Percentiles rank a stretch among this genome's conserved stretches.
phyloP scores from a whole-genome alignment of 306 rosid species.

The Trifolium subterraneum region DNA sequence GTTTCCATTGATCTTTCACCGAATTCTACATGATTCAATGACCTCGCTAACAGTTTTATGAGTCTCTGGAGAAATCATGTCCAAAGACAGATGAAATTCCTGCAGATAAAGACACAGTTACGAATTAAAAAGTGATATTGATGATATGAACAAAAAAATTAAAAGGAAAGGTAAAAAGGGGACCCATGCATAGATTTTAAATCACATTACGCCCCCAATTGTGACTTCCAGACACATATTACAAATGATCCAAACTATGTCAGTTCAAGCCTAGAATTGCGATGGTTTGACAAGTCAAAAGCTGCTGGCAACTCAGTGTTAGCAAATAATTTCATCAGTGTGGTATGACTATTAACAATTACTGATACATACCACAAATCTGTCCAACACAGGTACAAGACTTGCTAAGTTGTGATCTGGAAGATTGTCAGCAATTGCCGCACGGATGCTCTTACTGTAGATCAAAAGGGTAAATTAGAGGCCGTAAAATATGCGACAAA shows the following conservation, averaged over 20 bases:
- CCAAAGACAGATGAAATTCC: slow-evolving; percentile 92
- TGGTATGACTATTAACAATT: background rate
- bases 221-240: background rate
- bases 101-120: slow-evolving; percentile 41
- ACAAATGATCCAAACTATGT: background rate
- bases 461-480: slow-evolving; percentile 6
- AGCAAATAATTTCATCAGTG: slow-evolving; percentile 27
- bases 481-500: slow-evolving; percentile 20
- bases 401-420: slow-evolving; percentile 64
- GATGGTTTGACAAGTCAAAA: background rate
- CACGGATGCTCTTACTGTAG: slow-evolving; percentile 57
- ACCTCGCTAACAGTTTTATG: slow-evolving; percentile 93
- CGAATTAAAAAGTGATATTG: background rate
- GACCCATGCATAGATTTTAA: slow-evolving; percentile 18
- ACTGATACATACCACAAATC: slow-evolving; percentile 83
- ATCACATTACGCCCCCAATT: slow-evolving; percentile 7
- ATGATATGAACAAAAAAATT: background rate
- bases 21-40: slow-evolving; percentile 86
- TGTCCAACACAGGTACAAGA: slow-evolving; percentile 95
- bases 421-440: slow-evolving; percentile 55
- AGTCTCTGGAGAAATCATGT: slow-evolving; percentile 98
- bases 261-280: background rate
- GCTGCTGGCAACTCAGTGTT: background rate
- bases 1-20: slow-evolving; percentile 52
- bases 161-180: background rate